phyloP scores from a whole-genome alignment of 2,329 filamentous ascomycete species.

The Chaetomiaceae sp. region DNA sequence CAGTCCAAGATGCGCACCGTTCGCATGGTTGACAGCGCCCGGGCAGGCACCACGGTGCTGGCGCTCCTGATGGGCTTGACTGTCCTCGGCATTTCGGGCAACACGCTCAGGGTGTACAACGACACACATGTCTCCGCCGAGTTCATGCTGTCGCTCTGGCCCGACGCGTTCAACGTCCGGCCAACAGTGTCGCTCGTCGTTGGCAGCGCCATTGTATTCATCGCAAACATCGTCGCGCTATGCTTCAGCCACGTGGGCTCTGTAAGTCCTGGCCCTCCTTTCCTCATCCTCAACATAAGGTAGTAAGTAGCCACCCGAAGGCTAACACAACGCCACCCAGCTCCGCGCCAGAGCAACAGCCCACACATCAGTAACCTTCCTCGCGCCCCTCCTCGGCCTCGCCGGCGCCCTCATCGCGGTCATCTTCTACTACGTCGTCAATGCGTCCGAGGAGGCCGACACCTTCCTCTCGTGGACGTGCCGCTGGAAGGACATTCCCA shows the following conservation, averaged over 20 bases:
- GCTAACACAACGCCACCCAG: conserved; percentile 28
- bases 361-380: conserved; percentile 37
- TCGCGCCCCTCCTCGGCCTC: conserved; percentile 41
- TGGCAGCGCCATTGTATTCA: conserved; percentile 46
- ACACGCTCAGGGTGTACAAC: conserved; percentile 53
- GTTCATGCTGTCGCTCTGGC: conserved; percentile 55
- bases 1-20: conserved; percentile 39
- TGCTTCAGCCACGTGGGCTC: conserved; percentile 44
- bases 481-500: conserved; percentile 52
- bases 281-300: neutral
- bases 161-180: conserved; percentile 51
- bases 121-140: conserved; percentile 46
- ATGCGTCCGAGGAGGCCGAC: conserved; percentile 48
- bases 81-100: conserved; percentile 51
- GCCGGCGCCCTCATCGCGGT: conserved; percentile 49
- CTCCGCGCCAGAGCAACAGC: conserved; percentile 35
- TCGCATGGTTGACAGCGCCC: conserved; percentile 40
- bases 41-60: conserved; percentile 46
- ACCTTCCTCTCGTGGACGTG: conserved; percentile 61
- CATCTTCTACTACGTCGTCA: conserved; percentile 54
- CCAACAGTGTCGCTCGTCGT: conserved; percentile 53
- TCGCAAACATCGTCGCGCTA: conserved; percentile 47
- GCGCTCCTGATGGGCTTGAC: conserved; percentile 49
- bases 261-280: conserved; percentile 39
- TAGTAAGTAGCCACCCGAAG: too few relatives aligned